Base-by-base conservation (phyloP, 306 rosid species). In the Malus fusca region DNA sequence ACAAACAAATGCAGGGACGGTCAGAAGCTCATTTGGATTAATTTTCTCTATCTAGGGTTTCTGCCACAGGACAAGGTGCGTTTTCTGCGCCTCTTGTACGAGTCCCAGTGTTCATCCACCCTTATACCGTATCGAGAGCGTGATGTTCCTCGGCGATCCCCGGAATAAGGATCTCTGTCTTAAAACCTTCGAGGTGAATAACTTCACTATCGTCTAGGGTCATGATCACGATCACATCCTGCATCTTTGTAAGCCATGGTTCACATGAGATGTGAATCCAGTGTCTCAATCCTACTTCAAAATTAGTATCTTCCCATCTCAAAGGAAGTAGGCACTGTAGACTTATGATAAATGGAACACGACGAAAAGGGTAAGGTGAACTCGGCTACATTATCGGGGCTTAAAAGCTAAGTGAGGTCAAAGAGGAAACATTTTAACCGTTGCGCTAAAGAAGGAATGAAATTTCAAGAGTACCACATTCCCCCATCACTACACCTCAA, bases 101-200 rank as follows among this genome's bases (percentile, higher is more conserved):
- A 79, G 72, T 74, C 79, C 28, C 77, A 77, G 53, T 80, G 74
- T 67, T 70, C 82, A 77, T 82, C 79, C 40, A 19, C 26, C 74
- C 80, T 79, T 74, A 82, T 75, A 52, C 40, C 42, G 30, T 73
- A 67, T 23, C 87, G 87, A 48, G 85, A 86, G 67, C 78, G 85
- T 37, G 86, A 85, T 73, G 86, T 77, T 69, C 85, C 80, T 51
- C 79, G 82, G 61, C 58, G 79, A 56, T 84, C 81, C 82, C 81
- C 78, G n/a, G 87, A 75, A 37, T 70, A 35, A 35, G 78, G 28
- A 72, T 80, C 85, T 76, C 75, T 79, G 75, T 79, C 90, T 62
- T 23, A 82, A 81, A 75, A 46, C 25, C 78, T 74, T 28, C 37
- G 80, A 8, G 85, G 88, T 5, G 87, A 83, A 64, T 78, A 76